phyloP scores from a whole-genome alignment of 805 yeast species.

The Starmerella vaccinii region DNA sequence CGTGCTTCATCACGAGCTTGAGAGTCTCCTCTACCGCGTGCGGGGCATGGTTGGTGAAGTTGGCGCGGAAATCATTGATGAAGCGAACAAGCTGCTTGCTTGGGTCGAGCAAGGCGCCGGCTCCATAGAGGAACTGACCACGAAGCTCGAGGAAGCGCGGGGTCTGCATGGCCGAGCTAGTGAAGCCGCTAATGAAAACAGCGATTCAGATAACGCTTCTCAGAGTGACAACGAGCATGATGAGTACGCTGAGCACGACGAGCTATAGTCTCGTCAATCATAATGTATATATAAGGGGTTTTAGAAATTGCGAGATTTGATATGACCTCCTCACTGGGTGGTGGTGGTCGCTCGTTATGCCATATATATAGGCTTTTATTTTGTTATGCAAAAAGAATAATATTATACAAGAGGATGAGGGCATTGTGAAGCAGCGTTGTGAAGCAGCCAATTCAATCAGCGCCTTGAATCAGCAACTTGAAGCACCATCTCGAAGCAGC shows the following conservation, averaged over 20 bases:
- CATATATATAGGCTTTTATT: too few species aligned
- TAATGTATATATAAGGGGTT: neutral
- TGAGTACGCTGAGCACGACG: slow-evolving; percentile 3
- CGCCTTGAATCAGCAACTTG: too few species aligned
- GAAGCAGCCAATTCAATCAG: too few species aligned
- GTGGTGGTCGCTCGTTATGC: too few species aligned
- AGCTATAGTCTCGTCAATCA: neutral
- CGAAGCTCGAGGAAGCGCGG: slow-evolving; percentile 17
- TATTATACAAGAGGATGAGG: too few species aligned
- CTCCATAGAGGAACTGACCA: slow-evolving; percentile 18
- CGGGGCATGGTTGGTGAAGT: slow-evolving; percentile 34
- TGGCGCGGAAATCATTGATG: slow-evolving; percentile 10
- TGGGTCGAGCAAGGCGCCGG: slow-evolving; percentile 21
- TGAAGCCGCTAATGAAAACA: neutral
- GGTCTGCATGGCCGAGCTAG: slow-evolving; percentile 7
- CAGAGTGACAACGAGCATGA: neutral
- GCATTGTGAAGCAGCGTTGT: too few species aligned
- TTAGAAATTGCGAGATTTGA: neutral
- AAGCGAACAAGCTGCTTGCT: slow-evolving; percentile 16
- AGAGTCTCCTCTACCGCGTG: slow-evolving; percentile 59
- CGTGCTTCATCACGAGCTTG: slow-evolving; percentile 56
- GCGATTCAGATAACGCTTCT: neutral
- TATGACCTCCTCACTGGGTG: too few species aligned
- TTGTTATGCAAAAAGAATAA: too few species aligned
- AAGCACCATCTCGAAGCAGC: too few species aligned